Conservation (phyloP, 2,329 filamentous ascomycete genomes). For the Stagonosporopsis cucurbitacearum region DNA sequence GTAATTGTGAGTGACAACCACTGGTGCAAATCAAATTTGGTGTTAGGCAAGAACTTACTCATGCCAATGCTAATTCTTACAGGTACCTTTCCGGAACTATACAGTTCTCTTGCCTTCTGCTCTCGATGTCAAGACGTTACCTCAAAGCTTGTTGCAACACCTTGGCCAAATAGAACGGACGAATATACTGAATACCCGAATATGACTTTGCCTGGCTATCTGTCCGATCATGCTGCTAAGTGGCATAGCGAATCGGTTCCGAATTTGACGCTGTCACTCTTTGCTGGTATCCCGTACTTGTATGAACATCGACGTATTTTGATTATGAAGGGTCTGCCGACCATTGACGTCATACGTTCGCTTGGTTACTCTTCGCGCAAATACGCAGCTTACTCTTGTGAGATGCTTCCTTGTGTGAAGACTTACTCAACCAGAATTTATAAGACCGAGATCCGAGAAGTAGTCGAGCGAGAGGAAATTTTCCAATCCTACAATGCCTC, state of each 20-base stretch:
- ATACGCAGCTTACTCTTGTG: constrained; percentile 9
- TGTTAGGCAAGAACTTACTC: too few relatives aligned
- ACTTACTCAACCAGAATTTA: neutral
- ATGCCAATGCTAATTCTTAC: neutral
- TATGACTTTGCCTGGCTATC: neutral
- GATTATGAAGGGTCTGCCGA: neutral
- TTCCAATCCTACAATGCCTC: neutral
- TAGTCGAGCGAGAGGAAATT: neutral
- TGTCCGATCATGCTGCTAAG: neutral
- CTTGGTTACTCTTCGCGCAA: neutral
- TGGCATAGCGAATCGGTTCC: neutral
- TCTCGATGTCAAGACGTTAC: constrained; percentile 17
- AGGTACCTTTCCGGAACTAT: constrained; percentile 17
- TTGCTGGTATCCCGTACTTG: too few relatives aligned
- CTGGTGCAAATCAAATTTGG: too few relatives aligned
- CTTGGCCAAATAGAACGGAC: neutral
- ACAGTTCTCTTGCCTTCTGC: constrained; percentile 19
- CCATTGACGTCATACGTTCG: constrained; percentile 7
- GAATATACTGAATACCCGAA: neutral
- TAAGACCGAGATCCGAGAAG: neutral
- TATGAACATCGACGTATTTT: too few relatives aligned
- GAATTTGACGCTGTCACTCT: neutral
- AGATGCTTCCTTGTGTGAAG: constrained; percentile 4
- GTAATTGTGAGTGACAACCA: constrained; percentile 8
- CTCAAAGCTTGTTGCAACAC: neutral